Evolutionary conservation across 768 basidiomycete species (phyloP).

Genomic region (Trametes meyenii): DNA sequence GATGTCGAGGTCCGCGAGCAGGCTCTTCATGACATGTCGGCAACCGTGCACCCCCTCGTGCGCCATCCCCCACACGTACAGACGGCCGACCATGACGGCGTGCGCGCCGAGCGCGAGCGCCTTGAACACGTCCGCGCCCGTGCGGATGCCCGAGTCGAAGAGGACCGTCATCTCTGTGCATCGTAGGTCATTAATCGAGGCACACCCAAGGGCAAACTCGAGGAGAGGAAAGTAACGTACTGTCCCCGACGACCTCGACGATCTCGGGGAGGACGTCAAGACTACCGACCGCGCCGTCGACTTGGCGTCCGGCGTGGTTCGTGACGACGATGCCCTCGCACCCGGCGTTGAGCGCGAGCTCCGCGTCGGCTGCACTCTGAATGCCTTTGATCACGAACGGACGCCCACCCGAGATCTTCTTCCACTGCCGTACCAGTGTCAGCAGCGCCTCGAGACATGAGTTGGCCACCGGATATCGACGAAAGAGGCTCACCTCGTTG

Average conservation of each 20-base stretch:
- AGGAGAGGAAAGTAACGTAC: conserved; percentile 32
- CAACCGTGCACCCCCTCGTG: conserved; percentile 56
- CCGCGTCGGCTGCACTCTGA: conserved; percentile 49
- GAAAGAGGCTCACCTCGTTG: conserved; percentile 36
- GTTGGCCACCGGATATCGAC: too few species aligned
- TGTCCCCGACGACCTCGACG: conserved; percentile 53
- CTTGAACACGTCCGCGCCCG: conserved; percentile 57
- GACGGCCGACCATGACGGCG: conserved; percentile 51
- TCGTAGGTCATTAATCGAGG: neutral
- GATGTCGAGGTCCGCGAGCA: conserved; percentile 51
- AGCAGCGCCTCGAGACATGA: too few species aligned
- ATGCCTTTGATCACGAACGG: conserved; percentile 61
- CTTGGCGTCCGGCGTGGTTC: conserved; percentile 58
- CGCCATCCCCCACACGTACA: conserved; percentile 55
- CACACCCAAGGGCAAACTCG: neutral
- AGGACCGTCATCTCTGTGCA: conserved; percentile 50
- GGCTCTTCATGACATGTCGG: conserved; percentile 54
- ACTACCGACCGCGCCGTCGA: conserved; percentile 57
- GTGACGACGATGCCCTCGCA: conserved; percentile 59
- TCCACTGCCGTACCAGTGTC: conserved; percentile 40
- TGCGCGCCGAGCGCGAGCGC: conserved; percentile 59
- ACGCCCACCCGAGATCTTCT: conserved; percentile 47
- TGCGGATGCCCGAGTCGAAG: conserved; percentile 57
- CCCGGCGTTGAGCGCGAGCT: conserved; percentile 48
- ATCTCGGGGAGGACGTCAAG: conserved; percentile 54